phyloP scores from a whole-genome alignment of 1,284 basidiomycete species.

The Takashimella koratensis region DNA sequence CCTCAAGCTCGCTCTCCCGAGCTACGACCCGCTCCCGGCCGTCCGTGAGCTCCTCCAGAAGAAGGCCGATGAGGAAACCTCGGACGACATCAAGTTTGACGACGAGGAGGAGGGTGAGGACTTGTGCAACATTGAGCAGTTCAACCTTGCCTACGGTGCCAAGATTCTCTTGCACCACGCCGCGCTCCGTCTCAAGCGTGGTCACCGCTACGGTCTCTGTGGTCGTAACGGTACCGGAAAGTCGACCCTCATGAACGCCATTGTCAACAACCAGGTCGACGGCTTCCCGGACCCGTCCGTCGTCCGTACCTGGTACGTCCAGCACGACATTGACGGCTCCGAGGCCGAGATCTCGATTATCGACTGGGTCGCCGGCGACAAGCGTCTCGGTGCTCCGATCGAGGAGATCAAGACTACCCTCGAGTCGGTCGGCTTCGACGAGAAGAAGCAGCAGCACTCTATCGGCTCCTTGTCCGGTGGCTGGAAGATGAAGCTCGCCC shows the following conservation, averaged over 20 bases:
- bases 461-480: conserved; percentile 96
- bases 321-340: conserved; percentile 96
- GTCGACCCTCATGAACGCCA: conserved; percentile 96
- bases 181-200: conserved; percentile 93
- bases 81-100: conserved; percentile 68
- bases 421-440: conserved; percentile 84
- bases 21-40: conserved; percentile 65
- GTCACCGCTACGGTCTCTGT: conserved; percentile 96
- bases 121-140: conserved; percentile 79
- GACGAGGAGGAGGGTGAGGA: conserved; percentile 98
- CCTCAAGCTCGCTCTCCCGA: conserved; percentile 63
- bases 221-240: conserved; percentile 98
- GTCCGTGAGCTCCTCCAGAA: conserved; percentile 83
- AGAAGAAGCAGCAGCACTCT: conserved; percentile 75
- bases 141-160: conserved; percentile 99
- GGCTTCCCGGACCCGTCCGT: conserved; percentile 85
- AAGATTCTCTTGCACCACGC: conserved; percentile 97
- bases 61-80: conserved; percentile 73
- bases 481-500: conserved; percentile 99
- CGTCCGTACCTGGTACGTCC: conserved; percentile 97
- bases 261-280: conserved; percentile 93
- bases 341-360: conserved; percentile 89
- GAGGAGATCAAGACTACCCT: conserved; percentile 76
- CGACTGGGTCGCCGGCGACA: conserved; percentile 81
- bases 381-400: conserved; percentile 70